phyloP scores from a whole-genome alignment of 2,329 filamentous ascomycete genomes.

The Cladosporium sp. region DNA sequence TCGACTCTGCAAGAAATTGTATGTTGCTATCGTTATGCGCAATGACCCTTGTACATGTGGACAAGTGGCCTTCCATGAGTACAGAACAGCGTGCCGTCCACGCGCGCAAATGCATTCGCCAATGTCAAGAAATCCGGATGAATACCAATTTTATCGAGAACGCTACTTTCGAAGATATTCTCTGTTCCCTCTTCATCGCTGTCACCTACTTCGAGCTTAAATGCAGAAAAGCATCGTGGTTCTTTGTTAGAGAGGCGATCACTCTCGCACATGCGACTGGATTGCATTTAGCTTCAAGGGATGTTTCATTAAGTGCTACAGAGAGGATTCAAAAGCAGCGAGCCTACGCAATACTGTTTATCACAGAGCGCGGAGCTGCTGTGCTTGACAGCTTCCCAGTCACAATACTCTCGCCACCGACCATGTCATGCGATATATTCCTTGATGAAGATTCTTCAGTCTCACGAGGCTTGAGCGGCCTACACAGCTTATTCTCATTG shows the following conservation, averaged over 20 bases:
- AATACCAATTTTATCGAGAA: constrained; percentile 14
- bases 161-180: constrained; percentile 19
- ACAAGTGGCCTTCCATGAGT: constrained; percentile 22
- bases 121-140: constrained; percentile 20
- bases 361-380: constrained; percentile 23
- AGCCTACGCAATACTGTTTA: constrained; percentile 23
- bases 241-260: constrained; percentile 26
- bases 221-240: constrained; percentile 24
- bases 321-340: constrained; percentile 20
- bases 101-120: constrained; percentile 18
- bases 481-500: constrained; percentile 23
- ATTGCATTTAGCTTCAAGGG: constrained; percentile 1
- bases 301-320: background rate
- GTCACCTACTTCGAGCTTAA: constrained; percentile 25
- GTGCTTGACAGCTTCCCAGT: constrained; percentile 24
- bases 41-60: constrained; percentile 21
- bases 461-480: constrained; percentile 19
- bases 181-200: constrained; percentile 23
- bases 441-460: constrained; percentile 22
- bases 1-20: constrained; percentile 5
- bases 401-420: constrained; percentile 20
- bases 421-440: constrained; percentile 1
- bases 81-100: constrained; percentile 19
- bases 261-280: constrained; percentile 16
- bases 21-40: constrained; percentile 24